phyloP scores from a whole-genome alignment of 441 rosid species.

The Heliophila coronopifolia region DNA sequence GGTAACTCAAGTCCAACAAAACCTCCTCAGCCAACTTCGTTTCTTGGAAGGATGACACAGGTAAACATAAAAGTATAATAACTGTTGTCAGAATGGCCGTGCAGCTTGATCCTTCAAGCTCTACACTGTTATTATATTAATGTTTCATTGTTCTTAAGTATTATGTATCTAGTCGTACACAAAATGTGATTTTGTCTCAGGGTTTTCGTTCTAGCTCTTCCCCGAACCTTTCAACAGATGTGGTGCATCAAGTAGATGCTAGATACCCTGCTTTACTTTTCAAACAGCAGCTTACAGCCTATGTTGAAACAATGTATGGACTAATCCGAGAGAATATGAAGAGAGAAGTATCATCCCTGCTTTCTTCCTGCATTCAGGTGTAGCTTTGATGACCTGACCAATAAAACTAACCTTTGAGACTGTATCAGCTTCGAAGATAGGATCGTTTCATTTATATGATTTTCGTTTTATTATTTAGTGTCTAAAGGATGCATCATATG shows the following conservation, averaged over 20 bases:
- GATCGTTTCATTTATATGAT: neutral
- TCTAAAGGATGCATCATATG: conserved; percentile 25
- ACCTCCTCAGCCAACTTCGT: conserved; percentile 64
- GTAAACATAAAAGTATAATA: conserved; percentile 32
- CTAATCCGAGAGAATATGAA: conserved; percentile 75
- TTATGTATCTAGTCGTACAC: conserved; percentile 8
- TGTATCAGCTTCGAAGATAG: neutral
- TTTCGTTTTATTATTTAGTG: conserved; percentile 16
- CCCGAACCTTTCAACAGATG: conserved; percentile 52
- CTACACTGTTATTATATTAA: conserved; percentile 3
- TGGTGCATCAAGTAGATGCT: conserved; percentile 65
- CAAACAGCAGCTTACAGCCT: conserved; percentile 89
- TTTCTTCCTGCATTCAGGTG: conserved; percentile 79
- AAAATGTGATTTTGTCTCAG: conserved; percentile 40
- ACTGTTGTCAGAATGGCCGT: neutral
- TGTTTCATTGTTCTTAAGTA: neutral
- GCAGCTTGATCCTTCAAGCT: conserved; percentile 8
- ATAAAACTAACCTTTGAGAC: conserved; percentile 5
- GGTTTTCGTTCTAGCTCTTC: conserved; percentile 76
- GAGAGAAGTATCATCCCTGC: conserved; percentile 49
- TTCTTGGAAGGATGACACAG: conserved; percentile 84
- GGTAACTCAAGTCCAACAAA: conserved; percentile 41
- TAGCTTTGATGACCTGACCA: conserved; percentile 3
- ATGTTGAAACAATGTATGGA: conserved; percentile 80
- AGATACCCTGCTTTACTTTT: conserved; percentile 89